Base-by-base conservation (phyloP, 306 rosid genomes). In the Phaseolus lunatus region DNA sequence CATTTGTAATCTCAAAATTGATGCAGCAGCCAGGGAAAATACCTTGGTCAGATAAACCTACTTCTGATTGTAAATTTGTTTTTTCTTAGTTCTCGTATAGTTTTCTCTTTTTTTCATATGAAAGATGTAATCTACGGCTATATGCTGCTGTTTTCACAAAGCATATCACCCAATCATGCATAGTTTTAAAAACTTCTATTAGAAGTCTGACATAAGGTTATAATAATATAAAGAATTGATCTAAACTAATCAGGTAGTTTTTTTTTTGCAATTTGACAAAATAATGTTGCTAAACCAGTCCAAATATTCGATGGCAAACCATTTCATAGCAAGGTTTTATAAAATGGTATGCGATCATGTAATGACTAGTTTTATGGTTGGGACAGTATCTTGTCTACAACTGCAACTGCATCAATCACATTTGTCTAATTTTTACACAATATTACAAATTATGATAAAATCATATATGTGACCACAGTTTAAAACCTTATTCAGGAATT, bases 1-100 rank as follows among this genome's bases (percentile, higher is more conserved):
- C 69, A 81, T 84, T 75, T 79, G 87, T 77, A 80, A 87, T 13
- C 73, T 74, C 75, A 80, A 83, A 86, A 76, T 79, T 82, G 87
- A 75, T 72, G 77, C 67, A 39, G 37, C 85, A 49, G 41, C 84
- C 75, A 69, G 35, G 77, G 70, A 63, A 78, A 29, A 49, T 70
- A 49, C 24, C 29, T 27, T 31, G 45, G 62, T 70, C 29, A 49
- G 47, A 49, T 26, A 49, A 29, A 48, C 27, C 5, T 69, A 44
- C 19, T 23, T 41, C 35, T 14, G 13, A 15, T 16, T 8, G 45
- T 70, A 29, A 3, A 43, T 5, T 22, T 70, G 16, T n/a, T 47
- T 33, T 47, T 47, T 24, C 8, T 29, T 2, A 26, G 39, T n/a
- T 68, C 23, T 68, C 57, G 31, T 66, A 43, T 44, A 68, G 22